Evolutionary conservation across 2,329 filamentous ascomycete genomes (phyloP).

Genomic region (Apiospora arundinis): DNA sequence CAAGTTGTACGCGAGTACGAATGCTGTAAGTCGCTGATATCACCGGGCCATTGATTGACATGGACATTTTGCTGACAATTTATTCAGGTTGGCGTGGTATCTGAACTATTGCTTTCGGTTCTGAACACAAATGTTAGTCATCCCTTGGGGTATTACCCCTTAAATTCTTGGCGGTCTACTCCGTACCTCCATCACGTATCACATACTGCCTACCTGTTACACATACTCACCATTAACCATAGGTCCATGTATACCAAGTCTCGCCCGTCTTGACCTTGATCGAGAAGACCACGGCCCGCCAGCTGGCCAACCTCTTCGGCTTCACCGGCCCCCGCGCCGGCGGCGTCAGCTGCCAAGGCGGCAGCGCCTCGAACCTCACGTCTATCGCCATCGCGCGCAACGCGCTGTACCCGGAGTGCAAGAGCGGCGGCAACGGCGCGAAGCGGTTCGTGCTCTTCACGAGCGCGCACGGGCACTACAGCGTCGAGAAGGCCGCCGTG

Average conservation of each 20-base stretch:
- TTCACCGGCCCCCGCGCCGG: conserved; percentile 71
- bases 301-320: conserved; percentile 79
- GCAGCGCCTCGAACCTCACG: conserved; percentile 72
- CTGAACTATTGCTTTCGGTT: conserved; percentile 82
- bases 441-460: conserved; percentile 84
- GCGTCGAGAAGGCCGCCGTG: conserved; percentile 91
- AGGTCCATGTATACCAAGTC: conserved; percentile 91
- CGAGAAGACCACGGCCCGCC: conserved; percentile 80
- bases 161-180: neutral
- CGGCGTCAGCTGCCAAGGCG: conserved; percentile 67
- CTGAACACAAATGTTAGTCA: conserved; percentile 86
- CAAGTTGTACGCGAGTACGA: conserved; percentile 91
- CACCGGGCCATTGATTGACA: too few relatives aligned
- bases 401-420: conserved; percentile 80
- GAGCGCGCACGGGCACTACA: conserved; percentile 90
- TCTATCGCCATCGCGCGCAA: conserved; percentile 82
- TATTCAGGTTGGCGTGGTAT: conserved; percentile 74
- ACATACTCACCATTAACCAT: neutral
- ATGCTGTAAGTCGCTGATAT: too few relatives aligned
- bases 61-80: too few relatives aligned
- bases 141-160: neutral
- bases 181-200: neutral
- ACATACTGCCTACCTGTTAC: neutral
- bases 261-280: conserved; percentile 87
- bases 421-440: conserved; percentile 70